Conservation (phyloP, 2,329 filamentous ascomycete genomes). For the Trichoderma atrobrunneum region DNA sequence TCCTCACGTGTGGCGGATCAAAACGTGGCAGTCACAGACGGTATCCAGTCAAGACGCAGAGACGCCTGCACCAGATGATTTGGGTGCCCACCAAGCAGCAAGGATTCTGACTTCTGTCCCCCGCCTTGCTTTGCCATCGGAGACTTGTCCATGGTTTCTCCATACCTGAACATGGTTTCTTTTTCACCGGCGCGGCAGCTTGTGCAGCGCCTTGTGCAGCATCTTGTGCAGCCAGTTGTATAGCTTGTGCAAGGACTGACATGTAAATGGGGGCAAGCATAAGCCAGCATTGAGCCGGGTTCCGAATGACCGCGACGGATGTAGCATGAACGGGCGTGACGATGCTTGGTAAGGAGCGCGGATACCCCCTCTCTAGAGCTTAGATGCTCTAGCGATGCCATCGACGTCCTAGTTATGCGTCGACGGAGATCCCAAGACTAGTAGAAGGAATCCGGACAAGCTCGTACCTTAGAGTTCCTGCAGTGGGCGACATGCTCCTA, state of each 20-base stretch:
- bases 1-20: neutral
- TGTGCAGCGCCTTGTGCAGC: constrained; percentile 6
- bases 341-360: neutral
- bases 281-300: neutral
- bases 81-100: constrained; percentile 3
- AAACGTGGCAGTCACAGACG: constrained; percentile 12
- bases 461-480: neutral
- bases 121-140: constrained; percentile 9
- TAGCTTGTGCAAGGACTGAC: neutral
- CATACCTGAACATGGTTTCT: neutral
- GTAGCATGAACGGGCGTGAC: neutral
- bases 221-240: neutral
- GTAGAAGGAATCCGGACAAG: neutral
- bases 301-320: neutral
- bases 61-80: neutral
- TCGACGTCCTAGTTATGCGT: neutral
- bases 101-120: neutral
- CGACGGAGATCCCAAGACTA: neutral
- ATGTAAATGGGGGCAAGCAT: neutral
- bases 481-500: neutral
- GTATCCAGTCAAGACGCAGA: constrained; percentile 6
- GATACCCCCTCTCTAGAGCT: neutral
- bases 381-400: neutral
- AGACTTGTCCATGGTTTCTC: constrained; percentile 3
- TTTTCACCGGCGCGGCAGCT: neutral